phyloP scores from a whole-genome alignment of 805 yeast genomes.

The Candida loeiensis region DNA sequence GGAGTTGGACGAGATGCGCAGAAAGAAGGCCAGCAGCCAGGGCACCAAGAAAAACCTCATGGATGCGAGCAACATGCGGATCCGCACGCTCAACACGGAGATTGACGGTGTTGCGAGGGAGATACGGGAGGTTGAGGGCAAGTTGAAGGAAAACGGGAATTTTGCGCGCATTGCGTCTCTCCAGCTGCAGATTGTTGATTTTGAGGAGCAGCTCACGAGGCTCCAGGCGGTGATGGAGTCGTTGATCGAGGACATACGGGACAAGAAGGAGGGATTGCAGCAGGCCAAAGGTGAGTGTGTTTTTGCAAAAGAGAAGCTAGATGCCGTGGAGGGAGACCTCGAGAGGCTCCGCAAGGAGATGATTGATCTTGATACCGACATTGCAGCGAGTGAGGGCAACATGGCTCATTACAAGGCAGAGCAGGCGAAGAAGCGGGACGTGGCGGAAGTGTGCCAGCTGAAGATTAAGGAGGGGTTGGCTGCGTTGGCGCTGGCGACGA shows the following conservation, averaged over 20 bases:
- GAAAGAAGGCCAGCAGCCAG: conserved; percentile 7
- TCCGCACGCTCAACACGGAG: conserved; percentile 6
- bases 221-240: conserved; percentile 28
- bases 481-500: conserved; percentile 14
- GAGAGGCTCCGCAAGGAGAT: conserved; percentile 12
- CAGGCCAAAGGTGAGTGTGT: conserved; percentile 1
- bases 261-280: conserved; percentile 12
- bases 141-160: conserved; percentile 44
- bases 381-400: conserved; percentile 12
- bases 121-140: conserved; percentile 27
- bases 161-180: conserved; percentile 40
- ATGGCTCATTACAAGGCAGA: conserved; percentile 12
- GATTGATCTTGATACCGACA: conserved; percentile 16
- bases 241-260: conserved; percentile 12
- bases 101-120: conserved; percentile 13
- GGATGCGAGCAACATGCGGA: conserved; percentile 11
- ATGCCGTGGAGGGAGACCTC: conserved; percentile 4
- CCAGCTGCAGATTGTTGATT: conserved; percentile 28
- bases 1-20: conserved; percentile 5
- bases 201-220: conserved; percentile 24
- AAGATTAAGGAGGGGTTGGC: conserved; percentile 14
- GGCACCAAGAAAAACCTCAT: conserved; percentile 10
- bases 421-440: conserved; percentile 11
- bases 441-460: conserved; percentile 10
- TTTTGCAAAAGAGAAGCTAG: conserved; percentile 6